Evolutionary conservation across 2,329 filamentous ascomycete species (phyloP), one percentile per base, ranked within the genome.

Genomic region (Bipolaris bicolor): DNA sequence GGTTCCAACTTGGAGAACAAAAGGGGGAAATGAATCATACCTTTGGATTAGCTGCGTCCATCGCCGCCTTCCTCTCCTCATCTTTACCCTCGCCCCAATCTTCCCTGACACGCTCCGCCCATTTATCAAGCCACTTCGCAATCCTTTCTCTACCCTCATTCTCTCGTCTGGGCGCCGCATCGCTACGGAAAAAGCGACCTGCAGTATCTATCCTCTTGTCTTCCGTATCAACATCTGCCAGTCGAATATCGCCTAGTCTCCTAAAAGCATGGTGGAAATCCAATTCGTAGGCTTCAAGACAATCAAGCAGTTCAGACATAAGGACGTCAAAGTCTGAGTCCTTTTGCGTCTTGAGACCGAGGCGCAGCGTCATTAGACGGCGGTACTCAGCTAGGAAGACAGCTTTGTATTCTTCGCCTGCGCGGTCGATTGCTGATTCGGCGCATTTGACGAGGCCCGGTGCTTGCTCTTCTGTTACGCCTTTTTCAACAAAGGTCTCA

Each of bases 261-360:
- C 96, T 86, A 83, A 98, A 98, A 74, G 96, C 95, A 69, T 96
- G 90, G 71, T 96, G 91, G 77, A 97, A 99, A 74, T 99, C 95
- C 2, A 99, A 80, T 71, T 96, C 90, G 16, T 93, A 79, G 1
- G 85, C 84, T 73, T 97, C 90, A 77, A 99, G 82, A 0, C 86
- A 88, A 72, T 97, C 92, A 0, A 99, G 83, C 10, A 91, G 78
- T 53, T 91, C 87, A n/a, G 89, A 92, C 73, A 94, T 95, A 2
- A 98, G 78, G 0, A 84, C 79, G 20, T 96, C 84, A 67, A 97
- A 96, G 74, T 97, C 94, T 0, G 81, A 81, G 4, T 90, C 85
- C 61, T 88, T 87, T 66, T 84, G 83, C 0, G 80, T 84, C 68
- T 86, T 88, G 3, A 98, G 82, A 0, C 95, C 95, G 0, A 99